Evolutionary conservation across 805 yeast species (phyloP), one percentile per base, ranked within the genome.

Genomic region (Cyberlindnera lachancei): DNA sequence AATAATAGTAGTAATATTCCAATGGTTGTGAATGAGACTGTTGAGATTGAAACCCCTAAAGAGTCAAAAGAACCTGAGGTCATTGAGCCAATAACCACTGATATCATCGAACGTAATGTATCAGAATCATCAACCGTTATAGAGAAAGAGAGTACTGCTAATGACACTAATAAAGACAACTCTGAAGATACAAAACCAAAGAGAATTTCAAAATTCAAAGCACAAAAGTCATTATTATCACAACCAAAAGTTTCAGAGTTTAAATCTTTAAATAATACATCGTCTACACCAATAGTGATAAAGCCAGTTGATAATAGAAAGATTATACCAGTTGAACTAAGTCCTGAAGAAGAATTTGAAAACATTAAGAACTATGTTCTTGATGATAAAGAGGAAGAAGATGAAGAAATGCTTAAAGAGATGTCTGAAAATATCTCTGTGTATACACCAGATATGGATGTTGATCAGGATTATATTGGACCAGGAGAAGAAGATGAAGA

Each of bases 401-500:
- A 29, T 22, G 45, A 35, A 18, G 25, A 30, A 9, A 12, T 48
- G 15, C 24, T 45, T 13, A 40, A 42, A 17, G 32, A 36, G 1
- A 32, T 48, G n/a, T 40, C 48, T 10, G 42, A 44, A 23, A 40
- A 38, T 23, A 36, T 50, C 13, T 27, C 34, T 3, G 52, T 46
- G 2, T 46, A 37, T 18, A 50, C 45, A 17, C 56, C 55, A 4
- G 56, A 47, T 4, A 57, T 48, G 16, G 61, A 54, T 3, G 61
- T 53, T 3, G 59, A 50, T 7, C 61, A 59, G 10, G 7, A 13
- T 24, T n/a, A n/a, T n/a, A n/a, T n/a, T n/a, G n/a, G n/a, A n/a
- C n/a, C n/a, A n/a, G n/a, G n/a, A n/a, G 25, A 11, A 9, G 8
- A 8, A 14, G 17, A 15, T 28, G 23, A n/a, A 5, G 58, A 43